These are phyloP conservation scores for Neofusicoccum cordaticola DNA, from an alignment of 2,329 filamentous ascomycete species.

Conservation along the genomic window DNA sequence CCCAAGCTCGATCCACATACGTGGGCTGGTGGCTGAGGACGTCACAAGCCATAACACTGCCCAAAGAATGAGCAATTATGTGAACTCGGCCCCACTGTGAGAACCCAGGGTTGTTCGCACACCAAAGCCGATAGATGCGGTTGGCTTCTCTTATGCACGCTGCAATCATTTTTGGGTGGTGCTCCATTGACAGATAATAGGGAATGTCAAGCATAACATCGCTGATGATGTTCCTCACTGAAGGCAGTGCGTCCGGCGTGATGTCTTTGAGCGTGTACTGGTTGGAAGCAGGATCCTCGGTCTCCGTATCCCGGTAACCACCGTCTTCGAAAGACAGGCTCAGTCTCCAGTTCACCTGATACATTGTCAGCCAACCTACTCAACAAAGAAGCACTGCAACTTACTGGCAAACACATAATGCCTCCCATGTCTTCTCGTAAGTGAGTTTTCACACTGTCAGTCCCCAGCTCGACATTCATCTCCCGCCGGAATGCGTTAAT, in stretches of 20 bases:
- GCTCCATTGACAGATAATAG: constrained; percentile 87
- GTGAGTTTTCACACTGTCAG: constrained; percentile 68
- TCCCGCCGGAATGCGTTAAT: constrained; percentile 87
- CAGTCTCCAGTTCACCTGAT: constrained; percentile 80
- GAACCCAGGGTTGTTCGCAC: constrained; percentile 87
- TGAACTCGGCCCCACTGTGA: constrained; percentile 78
- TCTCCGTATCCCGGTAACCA: constrained; percentile 47
- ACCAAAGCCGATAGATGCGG: constrained; percentile 93
- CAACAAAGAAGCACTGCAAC: constrained; percentile 11
- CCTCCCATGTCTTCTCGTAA: constrained; percentile 77
- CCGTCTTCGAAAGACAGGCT: constrained; percentile 84
- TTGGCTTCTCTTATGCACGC: constrained; percentile 90
- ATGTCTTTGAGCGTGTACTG: constrained; percentile 78
- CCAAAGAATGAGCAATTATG: constrained; percentile 87
- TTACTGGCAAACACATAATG: constrained; percentile 81
- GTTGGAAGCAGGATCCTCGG: constrained; percentile 58
- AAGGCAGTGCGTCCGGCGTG: constrained; percentile 84
- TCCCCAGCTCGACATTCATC: constrained; percentile 79
- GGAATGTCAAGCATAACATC: constrained; percentile 99
- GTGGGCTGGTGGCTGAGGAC: constrained; percentile 89
- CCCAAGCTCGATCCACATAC: constrained; percentile 49
- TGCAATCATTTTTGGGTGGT: constrained; percentile 91
- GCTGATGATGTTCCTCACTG: constrained; percentile 85
- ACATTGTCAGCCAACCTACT: not conserved
- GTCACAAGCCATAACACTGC: constrained; percentile 91